Evolutionary conservation across 192 early-diverging fungal species (phyloP).

Genomic region (Radiomyces spectabilis): DNA sequence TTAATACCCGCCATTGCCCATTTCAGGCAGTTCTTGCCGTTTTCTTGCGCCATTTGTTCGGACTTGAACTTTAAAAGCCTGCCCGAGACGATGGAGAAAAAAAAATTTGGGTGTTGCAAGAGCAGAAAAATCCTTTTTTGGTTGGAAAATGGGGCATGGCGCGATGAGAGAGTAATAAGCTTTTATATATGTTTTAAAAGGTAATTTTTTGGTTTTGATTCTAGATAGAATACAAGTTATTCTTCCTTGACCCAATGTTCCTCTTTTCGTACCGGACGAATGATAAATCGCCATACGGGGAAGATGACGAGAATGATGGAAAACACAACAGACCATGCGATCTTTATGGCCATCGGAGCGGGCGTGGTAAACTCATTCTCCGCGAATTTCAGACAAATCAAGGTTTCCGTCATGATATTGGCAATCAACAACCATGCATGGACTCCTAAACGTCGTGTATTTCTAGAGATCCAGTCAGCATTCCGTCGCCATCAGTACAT

Average conservation of each 20-base stretch:
- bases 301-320: conserved; percentile 53
- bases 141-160: no score
- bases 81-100: no score
- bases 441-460: conserved; percentile 85
- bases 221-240: conserved; percentile 3
- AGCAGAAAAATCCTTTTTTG: no score
- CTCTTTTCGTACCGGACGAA: background rate
- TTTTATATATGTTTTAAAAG: no score
- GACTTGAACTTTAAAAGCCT: no score
- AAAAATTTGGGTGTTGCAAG: no score
- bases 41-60: no score
- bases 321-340: conserved; percentile 67
- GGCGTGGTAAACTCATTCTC: conserved; percentile 80
- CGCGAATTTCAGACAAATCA: conserved; percentile 90
- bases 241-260: background rate
- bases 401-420: conserved; percentile 80
- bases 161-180: no score
- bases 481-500: background rate
- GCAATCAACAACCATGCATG: conserved; percentile 89
- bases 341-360: conserved; percentile 57
- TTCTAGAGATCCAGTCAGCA: conserved; percentile 26
- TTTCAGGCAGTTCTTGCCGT: no score
- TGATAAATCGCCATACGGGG: conserved; percentile 67
- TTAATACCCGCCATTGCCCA: no score
- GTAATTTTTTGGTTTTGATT: no score